Conservation (phyloP, 345 rosid genomes). For the Salix dunnii region DNA sequence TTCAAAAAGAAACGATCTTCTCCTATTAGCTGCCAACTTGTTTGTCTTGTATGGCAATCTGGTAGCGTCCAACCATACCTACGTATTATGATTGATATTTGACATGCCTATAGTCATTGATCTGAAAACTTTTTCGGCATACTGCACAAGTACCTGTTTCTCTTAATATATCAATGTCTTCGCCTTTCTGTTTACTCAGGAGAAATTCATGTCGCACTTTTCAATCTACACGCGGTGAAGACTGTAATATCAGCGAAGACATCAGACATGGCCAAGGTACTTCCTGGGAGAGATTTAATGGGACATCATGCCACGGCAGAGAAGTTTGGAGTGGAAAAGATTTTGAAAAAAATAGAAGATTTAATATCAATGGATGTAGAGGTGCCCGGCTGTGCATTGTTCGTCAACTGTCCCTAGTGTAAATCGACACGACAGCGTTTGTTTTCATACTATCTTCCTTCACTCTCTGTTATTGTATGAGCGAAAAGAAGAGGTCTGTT, state of each 20-base stretch:
- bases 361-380: slow-evolving; percentile 41
- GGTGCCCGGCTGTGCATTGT: slow-evolving; percentile 56
- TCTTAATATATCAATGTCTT: neutral
- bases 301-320: slow-evolving; percentile 39
- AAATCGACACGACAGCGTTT: neutral
- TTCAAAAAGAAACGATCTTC: neutral
- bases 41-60: neutral
- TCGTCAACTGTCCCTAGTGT: slow-evolving; percentile 42
- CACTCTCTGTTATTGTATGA: neutral
- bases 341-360: slow-evolving; percentile 24
- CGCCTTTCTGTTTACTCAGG: slow-evolving; percentile 9
- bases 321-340: slow-evolving; percentile 67
- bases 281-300: slow-evolving; percentile 33
- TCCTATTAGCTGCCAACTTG: neutral
- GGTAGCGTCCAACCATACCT: neutral
- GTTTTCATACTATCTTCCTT: neutral
- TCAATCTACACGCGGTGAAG: slow-evolving; percentile 21
- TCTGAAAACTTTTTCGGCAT: neutral
- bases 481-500: neutral
- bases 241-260: slow-evolving; percentile 50
- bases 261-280: slow-evolving; percentile 52
- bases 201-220: slow-evolving; percentile 26
- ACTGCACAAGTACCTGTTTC: neutral
- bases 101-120: neutral
- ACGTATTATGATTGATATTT: neutral